Base-by-base conservation (phyloP, 176 grass and related monocot genomes). In the Oryza officinalis region DNA sequence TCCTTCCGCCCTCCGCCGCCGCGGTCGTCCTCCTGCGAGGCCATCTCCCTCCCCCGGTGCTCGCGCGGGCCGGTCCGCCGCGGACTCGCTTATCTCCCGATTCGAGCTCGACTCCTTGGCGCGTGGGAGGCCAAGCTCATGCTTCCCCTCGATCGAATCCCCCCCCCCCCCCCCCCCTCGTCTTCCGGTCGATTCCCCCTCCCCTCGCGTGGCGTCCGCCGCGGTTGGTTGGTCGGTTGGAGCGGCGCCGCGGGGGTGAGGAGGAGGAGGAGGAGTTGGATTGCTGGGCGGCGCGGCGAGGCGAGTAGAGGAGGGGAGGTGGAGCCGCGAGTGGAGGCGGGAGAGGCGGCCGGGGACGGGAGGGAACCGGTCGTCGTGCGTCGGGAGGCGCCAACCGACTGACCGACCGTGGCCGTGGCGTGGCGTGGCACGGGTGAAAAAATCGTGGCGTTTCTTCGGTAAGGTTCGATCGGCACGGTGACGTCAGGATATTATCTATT, bases 51-150 rank as follows among this genome's bases (percentile, higher is more conserved):
- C 50, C 20, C 61, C 40, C 25, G 61, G 70, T 28, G 14, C 27
- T 23, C 33, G 11, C 65, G 74, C n/a, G 2, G 1, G 46, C 46
- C 47, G 15, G 47, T 15, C 52, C 47, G 47, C 47, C 18, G 26
- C 46, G 37, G 27, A 57, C 13, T 45, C 59, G 13, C 57, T 40
- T 84, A 88, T 65, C 85, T 85, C 63, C 45, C 85, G 68, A 47
- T 89, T 84, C 76, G 74, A 84, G 70, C 77, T 89, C 86, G 73
- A 78, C 22, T 22, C 32, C 83, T 67, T 46, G 32, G 22, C 26
- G 2, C 35, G 79, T 14, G 73, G 79, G 60, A 47, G 75, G 77
- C 76, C 80, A 79, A 23, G 84, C 54, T 80, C 90, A 84, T 87
- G 75, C 84, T 88, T 75, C 59, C 57, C 65, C 7, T 33, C 22